These are phyloP conservation scores for Aquilaria yunnanensis DNA, from an alignment of 345 rosid species.

Conservation along the genomic window DNA sequence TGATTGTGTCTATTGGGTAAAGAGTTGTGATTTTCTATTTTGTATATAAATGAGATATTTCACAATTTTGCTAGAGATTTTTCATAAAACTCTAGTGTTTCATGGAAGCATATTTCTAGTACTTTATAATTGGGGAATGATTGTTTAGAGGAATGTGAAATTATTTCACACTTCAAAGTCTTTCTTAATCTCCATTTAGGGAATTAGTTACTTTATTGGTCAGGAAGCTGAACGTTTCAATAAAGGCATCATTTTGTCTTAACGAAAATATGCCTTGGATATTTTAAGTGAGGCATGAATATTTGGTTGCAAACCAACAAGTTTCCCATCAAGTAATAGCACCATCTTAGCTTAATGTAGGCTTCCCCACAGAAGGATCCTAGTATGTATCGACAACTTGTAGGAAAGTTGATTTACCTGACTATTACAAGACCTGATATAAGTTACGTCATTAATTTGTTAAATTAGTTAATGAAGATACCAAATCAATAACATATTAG, in stretches of 20 bases:
- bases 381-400: neutral
- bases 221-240: neutral
- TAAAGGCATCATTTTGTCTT: neutral
- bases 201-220: conserved; percentile 4
- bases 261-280: conserved; percentile 2
- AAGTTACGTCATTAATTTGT: neutral
- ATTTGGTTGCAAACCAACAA: neutral
- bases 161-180: too few relatives aligned
- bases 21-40: too few relatives aligned
- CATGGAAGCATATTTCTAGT: too few relatives aligned
- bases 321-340: neutral
- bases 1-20: too few relatives aligned
- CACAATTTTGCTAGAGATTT: too few relatives aligned
- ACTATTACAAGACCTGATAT: conserved; percentile 8
- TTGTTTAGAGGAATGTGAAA: too few relatives aligned
- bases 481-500: neutral
- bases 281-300: neutral
- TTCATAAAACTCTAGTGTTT: too few relatives aligned
- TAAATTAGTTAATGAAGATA: conserved; percentile 1
- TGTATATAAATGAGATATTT: too few relatives aligned
- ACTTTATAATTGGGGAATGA: too few relatives aligned
- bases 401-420: conserved; percentile 7
- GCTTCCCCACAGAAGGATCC: neutral
- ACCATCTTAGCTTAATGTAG: neutral
- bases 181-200: neutral